Percentiles rank a stretch among this genome's conserved stretches.
These are phyloP conservation scores for Euphorbia peplus DNA, from an alignment of 345 rosid species.

Conservation along the genomic window DNA sequence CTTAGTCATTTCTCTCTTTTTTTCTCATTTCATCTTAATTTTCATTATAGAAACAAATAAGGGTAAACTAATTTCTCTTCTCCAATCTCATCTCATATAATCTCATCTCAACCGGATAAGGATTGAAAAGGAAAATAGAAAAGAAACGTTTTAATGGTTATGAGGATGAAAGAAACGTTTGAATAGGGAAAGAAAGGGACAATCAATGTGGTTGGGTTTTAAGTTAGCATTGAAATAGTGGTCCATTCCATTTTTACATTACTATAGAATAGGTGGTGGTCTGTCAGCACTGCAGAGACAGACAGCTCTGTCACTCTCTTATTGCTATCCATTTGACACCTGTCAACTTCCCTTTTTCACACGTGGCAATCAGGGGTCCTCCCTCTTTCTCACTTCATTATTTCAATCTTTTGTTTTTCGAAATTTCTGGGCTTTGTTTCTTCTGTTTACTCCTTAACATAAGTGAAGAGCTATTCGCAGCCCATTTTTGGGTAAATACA, in stretches of 20 bases:
- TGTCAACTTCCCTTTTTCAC: neutral
- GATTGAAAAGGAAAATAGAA: neutral
- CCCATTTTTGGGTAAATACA: too few species aligned
- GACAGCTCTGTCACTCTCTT: slow-evolving; percentile 7
- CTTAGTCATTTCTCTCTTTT: too few species aligned
- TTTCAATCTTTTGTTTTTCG: neutral
- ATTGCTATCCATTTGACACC: slow-evolving; percentile 3
- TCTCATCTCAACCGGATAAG: too few species aligned
- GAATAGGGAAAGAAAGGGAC: neutral
- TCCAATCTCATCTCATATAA: too few species aligned
- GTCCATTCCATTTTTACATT: neutral
- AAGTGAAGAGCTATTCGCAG: too few species aligned
- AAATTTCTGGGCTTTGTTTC: neutral
- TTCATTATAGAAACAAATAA: too few species aligned
- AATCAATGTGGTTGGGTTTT: neutral
- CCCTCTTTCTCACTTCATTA: neutral
- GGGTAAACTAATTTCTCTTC: too few species aligned
- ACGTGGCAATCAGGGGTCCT: slow-evolving; percentile 38
- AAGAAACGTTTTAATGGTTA: neutral
- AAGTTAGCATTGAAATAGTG: neutral
- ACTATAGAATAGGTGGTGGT: neutral
- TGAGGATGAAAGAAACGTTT: neutral
- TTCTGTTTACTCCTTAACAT: neutral
- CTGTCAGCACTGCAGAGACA: slow-evolving; percentile 9
- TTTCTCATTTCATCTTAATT: too few species aligned